A percentile compares a stretch with the other conserved stretches of the same genome.
phyloP scores from a whole-genome alignment of 208 protist species.

The Trypanosoma caninum region DNA sequence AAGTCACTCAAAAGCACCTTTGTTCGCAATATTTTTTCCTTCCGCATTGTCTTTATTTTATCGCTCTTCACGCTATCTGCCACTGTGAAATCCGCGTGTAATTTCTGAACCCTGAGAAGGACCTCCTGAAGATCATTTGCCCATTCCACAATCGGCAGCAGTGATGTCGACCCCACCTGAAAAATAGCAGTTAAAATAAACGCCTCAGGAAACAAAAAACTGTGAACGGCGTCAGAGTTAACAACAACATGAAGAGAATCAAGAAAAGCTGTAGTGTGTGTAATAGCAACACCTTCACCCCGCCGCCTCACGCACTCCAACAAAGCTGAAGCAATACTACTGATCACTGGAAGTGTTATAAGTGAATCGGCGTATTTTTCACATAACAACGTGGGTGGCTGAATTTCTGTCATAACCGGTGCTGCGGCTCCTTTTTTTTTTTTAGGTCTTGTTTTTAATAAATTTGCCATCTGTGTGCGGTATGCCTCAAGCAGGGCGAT shows the following conservation, averaged over 20 bases:
- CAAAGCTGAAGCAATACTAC: slow-evolving; percentile 32
- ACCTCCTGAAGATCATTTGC: slow-evolving; percentile 25
- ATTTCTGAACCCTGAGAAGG: slow-evolving; percentile 23
- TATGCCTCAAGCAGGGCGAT: slow-evolving; percentile 44
- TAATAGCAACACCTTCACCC: slow-evolving; percentile 17
- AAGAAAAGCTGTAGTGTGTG: slow-evolving; percentile 19
- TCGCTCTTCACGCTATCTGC: neutral
- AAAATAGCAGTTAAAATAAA: slow-evolving; percentile 59
- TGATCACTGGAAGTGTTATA: slow-evolving; percentile 31
- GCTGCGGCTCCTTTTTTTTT: slow-evolving; percentile 35
- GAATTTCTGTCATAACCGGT: neutral
- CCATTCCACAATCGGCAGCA: slow-evolving; percentile 55
- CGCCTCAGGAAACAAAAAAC: slow-evolving; percentile 64
- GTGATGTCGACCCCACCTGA: slow-evolving; percentile 31
- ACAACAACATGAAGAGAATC: slow-evolving; percentile 23
- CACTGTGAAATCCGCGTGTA: neutral
- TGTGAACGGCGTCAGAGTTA: slow-evolving; percentile 8
- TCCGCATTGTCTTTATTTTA: slow-evolving; percentile 11
- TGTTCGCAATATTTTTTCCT: slow-evolving; percentile 1
- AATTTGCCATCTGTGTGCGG: slow-evolving; percentile 25
- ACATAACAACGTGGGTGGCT: slow-evolving; percentile 10
- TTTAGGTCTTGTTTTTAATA: slow-evolving; percentile 25
- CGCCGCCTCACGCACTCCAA: slow-evolving; percentile 31
- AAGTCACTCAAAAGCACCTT: slow-evolving; percentile 9
- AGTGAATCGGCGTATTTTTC: neutral